Base-by-base conservation (phyloP, 768 basidiomycete genomes). In the Russula sp. region DNA sequence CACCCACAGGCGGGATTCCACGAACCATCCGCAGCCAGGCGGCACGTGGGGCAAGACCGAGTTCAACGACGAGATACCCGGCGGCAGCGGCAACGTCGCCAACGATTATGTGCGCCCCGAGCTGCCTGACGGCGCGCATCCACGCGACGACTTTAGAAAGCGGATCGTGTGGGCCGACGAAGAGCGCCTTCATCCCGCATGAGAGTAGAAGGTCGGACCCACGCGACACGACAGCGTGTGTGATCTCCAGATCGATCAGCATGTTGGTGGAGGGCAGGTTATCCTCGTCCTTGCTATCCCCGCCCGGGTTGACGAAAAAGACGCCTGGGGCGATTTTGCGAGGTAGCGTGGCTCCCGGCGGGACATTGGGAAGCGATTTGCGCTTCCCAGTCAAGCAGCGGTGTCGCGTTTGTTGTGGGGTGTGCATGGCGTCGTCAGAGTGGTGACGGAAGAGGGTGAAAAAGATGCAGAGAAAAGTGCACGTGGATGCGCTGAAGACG, bases 21-120 rank as follows among this genome's bases (percentile, higher is more conserved):
- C 49, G 59, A 2, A 59, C 63, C 8, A 64, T 51, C 32, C 63
- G 58, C 47, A 64, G 7, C 63, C 63, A 64, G n/a, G 63, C 63
- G 9, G 37, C 35, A 8, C 59, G 63, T 9, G 63, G 63, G 6
- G 54, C 20, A 13, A 55, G 59, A n/a, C 54, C 34, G 8, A 51
- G 53, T 16, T 64, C 63, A 27, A 34, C 49, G 54, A 64, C 54
- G 27, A 64, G 63, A 35, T 64, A 64, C 20, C 58, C 63, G 1
- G 63, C 63, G 2, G 63, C 63, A 5, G 63, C 63, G 1, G 58
- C 63, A 10, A 60, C 20, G n/a, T 60, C 63, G 10, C 63, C n/a
- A 8, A 60, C 54, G 48, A 64, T 44, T n/a, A 60, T 32, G 48
- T 42, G 22, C 14, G 59, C 63, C 11, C 59, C 59, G 8, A 64